Evolutionary conservation across 768 basidiomycete genomes (phyloP), one percentile per base, ranked within the genome.

Genomic region (Auriscalpium microsporum): DNA sequence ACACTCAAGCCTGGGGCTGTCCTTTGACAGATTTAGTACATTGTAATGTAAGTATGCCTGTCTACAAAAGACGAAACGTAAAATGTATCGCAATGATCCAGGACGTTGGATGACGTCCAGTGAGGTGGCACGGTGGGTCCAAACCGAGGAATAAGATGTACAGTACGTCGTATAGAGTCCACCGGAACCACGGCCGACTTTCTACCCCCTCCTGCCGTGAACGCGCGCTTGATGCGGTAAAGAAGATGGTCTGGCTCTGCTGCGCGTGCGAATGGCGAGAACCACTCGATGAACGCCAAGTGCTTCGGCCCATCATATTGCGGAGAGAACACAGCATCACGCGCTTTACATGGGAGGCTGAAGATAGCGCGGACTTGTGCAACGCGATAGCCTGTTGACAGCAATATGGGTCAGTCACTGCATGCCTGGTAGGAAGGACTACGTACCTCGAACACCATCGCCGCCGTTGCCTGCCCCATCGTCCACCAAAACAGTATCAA

Each of bases 91-190:
- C 53, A 56, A 10, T 21, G 1, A 2, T 63, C 54, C 2, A 63
- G 55, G 10, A 63, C 59, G 13, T 23, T 63, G 14, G 21, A 42
- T 19, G 44, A 49, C 1, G 54, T 56, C 62, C 59, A 63, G 4
- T 53, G 47, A 7, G 46, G 48, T 10, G 44, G 45, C 6, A 40
- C 57, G 8, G 33, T 34, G 23, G 47, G 47, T 2, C 59, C 52
- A 23, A 60, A 58, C 10, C 52, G 42, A 0, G 59, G 56, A 36
- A 36, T 37, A 0, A 59, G 51, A 23, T 52, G 58, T n/a, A 59
- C 54, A 19, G 52, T 57, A 11, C 58, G 44, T 3, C 45, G 47
- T 3, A 62, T 57, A 4, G 46, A 14, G 1, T 23, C 19, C 9
- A 62, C 36, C 8, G 45, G 45, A 13, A 62, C 55, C 11, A 62